phyloP scores from a whole-genome alignment of 352 stramenopile genomes.

The Phytopythium vexans region DNA sequence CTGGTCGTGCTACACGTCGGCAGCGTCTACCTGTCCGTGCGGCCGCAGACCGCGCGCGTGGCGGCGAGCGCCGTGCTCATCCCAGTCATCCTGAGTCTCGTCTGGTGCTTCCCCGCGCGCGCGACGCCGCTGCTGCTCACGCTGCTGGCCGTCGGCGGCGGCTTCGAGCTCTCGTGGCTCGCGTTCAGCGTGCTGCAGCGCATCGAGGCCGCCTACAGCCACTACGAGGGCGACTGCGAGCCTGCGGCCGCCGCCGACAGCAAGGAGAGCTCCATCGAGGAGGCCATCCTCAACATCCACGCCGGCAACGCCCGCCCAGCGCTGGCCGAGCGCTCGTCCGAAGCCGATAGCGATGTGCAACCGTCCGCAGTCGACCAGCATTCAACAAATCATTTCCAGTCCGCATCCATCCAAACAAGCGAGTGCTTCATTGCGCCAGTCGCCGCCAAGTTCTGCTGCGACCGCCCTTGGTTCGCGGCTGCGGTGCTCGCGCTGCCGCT shows the following conservation, averaged over 20 bases:
- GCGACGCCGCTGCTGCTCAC: constrained; percentile 3
- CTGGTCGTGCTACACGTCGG: constrained; percentile 1
- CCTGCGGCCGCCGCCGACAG: background rate
- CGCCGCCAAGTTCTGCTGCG: constrained; percentile 1
- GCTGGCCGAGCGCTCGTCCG: constrained; percentile 4
- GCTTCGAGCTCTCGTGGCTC: constrained; percentile 4
- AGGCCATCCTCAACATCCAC: constrained; percentile 5
- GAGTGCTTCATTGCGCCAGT: background rate
- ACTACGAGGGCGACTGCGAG: background rate
- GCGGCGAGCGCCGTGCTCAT: background rate
- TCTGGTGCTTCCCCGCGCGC: constrained; percentile 2
- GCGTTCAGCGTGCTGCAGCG: background rate
- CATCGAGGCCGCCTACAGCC: background rate
- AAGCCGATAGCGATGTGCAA: background rate
- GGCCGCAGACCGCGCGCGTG: background rate
- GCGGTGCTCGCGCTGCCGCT: background rate
- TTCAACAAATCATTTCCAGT: background rate
- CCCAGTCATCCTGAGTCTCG: background rate
- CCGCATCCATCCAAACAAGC: background rate
- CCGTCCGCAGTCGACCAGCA: background rate
- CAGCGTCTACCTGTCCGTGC: constrained; percentile 2
- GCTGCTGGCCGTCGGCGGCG: background rate
- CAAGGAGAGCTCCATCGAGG: constrained; percentile 1
- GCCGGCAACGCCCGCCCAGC: background rate
- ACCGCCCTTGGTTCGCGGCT: background rate